These are phyloP conservation scores for Nepenthes gracilis DNA, from an alignment of 148 eudicot species.

Conservation along the genomic window DNA sequence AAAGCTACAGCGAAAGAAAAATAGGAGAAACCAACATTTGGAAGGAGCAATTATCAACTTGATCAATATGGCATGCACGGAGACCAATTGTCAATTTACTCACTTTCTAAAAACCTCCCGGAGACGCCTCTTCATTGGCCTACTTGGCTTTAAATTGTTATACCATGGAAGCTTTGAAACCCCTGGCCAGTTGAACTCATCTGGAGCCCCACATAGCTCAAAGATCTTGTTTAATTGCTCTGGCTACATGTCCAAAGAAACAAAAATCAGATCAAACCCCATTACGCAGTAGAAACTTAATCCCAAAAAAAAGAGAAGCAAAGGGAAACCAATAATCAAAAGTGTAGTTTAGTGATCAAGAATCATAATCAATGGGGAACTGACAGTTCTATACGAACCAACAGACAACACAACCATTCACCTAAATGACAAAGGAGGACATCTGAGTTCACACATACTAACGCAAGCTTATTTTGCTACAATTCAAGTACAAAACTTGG, in stretches of 20 bases:
- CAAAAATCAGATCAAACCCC: constrained; percentile 5
- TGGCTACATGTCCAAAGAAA: constrained; percentile 34
- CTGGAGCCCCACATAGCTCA: constrained; percentile 86
- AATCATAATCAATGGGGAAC: too few relatives aligned
- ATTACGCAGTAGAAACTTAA: not conserved
- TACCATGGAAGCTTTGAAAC: constrained; percentile 85
- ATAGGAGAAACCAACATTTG: not conserved
- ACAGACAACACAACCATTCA: too few relatives aligned
- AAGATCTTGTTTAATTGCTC: constrained; percentile 85
- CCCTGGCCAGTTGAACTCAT: constrained; percentile 86
- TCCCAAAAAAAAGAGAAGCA: not conserved
- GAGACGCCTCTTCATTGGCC: constrained; percentile 67
- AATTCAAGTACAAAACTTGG: too few relatives aligned
- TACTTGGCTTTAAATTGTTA: constrained; percentile 68
- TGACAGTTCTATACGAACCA: too few relatives aligned
- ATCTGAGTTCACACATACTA: too few relatives aligned
- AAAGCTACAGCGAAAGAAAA: constrained; percentile 32
- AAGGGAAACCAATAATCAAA: not conserved
- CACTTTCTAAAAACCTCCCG: constrained; percentile 79
- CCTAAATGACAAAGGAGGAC: too few relatives aligned
- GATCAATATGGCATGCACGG: not conserved
- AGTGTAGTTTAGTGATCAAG: too few relatives aligned
- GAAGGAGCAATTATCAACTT: not conserved
- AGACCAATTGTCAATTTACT: constrained; percentile 10
- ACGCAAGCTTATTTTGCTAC: too few relatives aligned